phyloP scores from a whole-genome alignment of 768 basidiomycete species.

The Leccinum boreale region DNA sequence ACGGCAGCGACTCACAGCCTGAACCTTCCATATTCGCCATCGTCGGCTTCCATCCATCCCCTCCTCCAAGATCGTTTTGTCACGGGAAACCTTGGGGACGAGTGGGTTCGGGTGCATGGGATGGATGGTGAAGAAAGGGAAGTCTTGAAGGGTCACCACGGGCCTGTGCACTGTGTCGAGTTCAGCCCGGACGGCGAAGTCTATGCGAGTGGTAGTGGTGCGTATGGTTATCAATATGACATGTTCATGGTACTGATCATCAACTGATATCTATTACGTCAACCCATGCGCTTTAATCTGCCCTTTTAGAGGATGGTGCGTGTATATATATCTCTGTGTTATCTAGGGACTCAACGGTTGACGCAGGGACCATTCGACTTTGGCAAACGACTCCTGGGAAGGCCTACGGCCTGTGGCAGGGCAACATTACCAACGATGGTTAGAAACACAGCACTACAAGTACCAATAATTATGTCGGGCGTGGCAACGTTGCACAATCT shows the following conservation, averaged over 20 bases:
- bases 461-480: slow-evolving; percentile 6
- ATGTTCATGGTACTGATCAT: not conserved
- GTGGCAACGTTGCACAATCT: slow-evolving; percentile 6
- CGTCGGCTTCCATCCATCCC: slow-evolving; percentile 94
- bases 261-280: slow-evolving; percentile 9
- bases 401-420: slow-evolving; percentile 89
- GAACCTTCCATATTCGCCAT: slow-evolving; percentile 80
- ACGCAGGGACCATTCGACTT: slow-evolving; percentile 83
- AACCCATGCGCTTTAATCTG: slow-evolving; percentile 4
- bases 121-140: slow-evolving; percentile 89
- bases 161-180: slow-evolving; percentile 91
- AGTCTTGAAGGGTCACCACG: slow-evolving; percentile 94
- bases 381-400: slow-evolving; percentile 98
- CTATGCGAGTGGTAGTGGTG: slow-evolving; percentile 95
- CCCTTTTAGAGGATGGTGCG: slow-evolving; percentile 67
- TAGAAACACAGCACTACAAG: slow-evolving; percentile 4
- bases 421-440: slow-evolving; percentile 42
- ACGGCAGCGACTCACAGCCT: slow-evolving; percentile 69
- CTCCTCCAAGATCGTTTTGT: slow-evolving; percentile 86
- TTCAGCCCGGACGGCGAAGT: slow-evolving; percentile 97
- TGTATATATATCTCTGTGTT: slow-evolving; percentile 2
- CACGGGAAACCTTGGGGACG: slow-evolving; percentile 84
- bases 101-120: slow-evolving; percentile 95
- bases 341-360: slow-evolving; percentile 5
- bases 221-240: slow-evolving; percentile 34